Evolutionary conservation across 164 flowering plant genomes (phyloP).

Genomic region (Tinospora cordifolia): DNA sequence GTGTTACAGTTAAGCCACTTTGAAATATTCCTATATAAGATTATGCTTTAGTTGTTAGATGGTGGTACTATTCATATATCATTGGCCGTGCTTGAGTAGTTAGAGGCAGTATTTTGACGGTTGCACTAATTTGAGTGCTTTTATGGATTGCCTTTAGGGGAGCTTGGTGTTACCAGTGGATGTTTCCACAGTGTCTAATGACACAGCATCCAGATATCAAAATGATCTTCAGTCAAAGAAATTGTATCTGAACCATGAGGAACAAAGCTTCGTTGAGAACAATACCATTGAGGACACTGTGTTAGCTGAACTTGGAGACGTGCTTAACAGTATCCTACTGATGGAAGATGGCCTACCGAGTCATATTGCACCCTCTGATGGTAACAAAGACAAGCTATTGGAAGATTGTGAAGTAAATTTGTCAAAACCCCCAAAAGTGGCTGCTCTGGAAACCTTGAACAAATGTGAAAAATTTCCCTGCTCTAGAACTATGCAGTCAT

Average conservation of each 20-base stretch:
- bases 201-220: constrained; percentile 7
- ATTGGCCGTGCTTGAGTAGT: too few species aligned
- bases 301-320: constrained; percentile 23
- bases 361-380: constrained; percentile 3
- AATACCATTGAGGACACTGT: not conserved
- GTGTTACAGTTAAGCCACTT: too few species aligned
- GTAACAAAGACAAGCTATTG: not conserved
- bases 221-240: constrained; percentile 4
- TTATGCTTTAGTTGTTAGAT: not conserved
- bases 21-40: not conserved
- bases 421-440: not conserved
- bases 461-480: constrained; percentile 10
- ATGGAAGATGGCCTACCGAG: constrained; percentile 18
- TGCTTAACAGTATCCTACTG: constrained; percentile 15
- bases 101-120: not conserved
- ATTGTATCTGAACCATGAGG: not conserved
- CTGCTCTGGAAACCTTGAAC: constrained; percentile 18
- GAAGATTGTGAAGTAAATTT: constrained; percentile 11
- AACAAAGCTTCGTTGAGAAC: not conserved
- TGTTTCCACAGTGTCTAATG: constrained; percentile 1
- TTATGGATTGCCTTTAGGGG: constrained; percentile 12
- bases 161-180: constrained; percentile 13
- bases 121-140: constrained; percentile 4
- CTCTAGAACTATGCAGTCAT: too few species aligned
- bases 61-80: not conserved